These are phyloP conservation scores for Neofusicoccum parvum DNA, from an alignment of 2,329 filamentous ascomycete species.

Conservation along the genomic window DNA sequence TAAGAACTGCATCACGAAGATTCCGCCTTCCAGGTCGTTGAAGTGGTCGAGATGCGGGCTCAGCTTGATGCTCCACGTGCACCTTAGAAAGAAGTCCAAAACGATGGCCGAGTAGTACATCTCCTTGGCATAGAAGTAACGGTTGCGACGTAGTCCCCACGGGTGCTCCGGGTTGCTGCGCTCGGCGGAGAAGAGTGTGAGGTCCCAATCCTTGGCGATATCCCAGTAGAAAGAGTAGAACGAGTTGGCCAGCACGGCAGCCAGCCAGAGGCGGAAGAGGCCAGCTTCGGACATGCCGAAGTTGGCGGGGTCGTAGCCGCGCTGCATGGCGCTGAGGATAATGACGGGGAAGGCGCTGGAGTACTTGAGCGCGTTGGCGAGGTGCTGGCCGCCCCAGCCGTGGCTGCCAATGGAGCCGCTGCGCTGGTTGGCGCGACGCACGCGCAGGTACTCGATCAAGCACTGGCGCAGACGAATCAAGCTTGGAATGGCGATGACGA, in stretches of 20 bases:
- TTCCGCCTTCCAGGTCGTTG: constrained; percentile 82
- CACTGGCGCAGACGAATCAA: constrained; percentile 90
- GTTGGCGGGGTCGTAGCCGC: constrained; percentile 58
- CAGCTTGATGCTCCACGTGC: constrained; percentile 89
- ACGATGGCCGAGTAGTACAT: constrained; percentile 82
- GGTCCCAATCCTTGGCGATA: constrained; percentile 93
- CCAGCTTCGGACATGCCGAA: constrained; percentile 58
- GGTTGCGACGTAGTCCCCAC: constrained; percentile 74
- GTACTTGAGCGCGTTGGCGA: constrained; percentile 95
- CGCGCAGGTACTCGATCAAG: constrained; percentile 80
- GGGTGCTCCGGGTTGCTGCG: constrained; percentile 67
- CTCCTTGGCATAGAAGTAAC: constrained; percentile 70
- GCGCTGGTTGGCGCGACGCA: constrained; percentile 56
- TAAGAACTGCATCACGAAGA: constrained; percentile 83
- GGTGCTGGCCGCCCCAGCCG: constrained; percentile 81
- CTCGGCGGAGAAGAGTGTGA: constrained; percentile 73
- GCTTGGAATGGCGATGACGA: constrained; percentile 81
- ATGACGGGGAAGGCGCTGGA: constrained; percentile 92
- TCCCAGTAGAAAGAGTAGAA: constrained; percentile 99
- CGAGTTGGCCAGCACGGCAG: constrained; percentile 78
- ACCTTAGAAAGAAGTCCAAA: constrained; percentile 79
- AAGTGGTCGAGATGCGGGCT: constrained; percentile 80
- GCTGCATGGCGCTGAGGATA: constrained; percentile 73
- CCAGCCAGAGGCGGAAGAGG: constrained; percentile 61
- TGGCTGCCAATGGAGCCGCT: constrained; percentile 42